Evolutionary conservation across 2,329 filamentous ascomycete genomes (phyloP), one percentile per base, ranked within the genome.

Genomic region (Bipolaris sorokiniana): DNA sequence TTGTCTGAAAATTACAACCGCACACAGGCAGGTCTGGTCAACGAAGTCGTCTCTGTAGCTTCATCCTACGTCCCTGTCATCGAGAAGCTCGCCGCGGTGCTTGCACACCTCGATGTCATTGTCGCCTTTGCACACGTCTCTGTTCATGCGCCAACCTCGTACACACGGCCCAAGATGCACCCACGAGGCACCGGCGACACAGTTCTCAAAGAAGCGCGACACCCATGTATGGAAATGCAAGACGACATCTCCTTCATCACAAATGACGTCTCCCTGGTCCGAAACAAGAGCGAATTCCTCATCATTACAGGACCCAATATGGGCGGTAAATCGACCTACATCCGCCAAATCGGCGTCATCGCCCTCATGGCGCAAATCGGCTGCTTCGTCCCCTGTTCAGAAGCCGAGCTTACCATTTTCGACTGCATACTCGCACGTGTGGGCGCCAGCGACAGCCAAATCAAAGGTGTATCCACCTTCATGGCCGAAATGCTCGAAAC

Each of bases 401-500:
- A 92, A 73, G 95, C 96, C 13, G 93, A 98, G 76, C 80, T 99
- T 42, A 96, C 91, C 15, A 92, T 99, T 56, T 99, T 97, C 75
- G 95, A 99, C 79, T 95, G 92, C 61, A 97, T 99, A 60, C 89
- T 99, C 37, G 95, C 96, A 0, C 90, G 95, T 67, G 95, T 99
- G 0, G 95, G 96, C 40, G 96, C 95, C 6, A 95, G 90, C 67
- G 96, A 99, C 78, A 96, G 91, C 6, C 95, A 98, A 77, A 88
- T 99, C 62, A 98, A 98, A 79, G 95, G 95, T 34, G 95, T 99
- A 1, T 97, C 92, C 3, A 99, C 95, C 0, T 99, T 99, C 77
- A 99, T 99, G 96, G 95, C 95, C 1, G 95, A 99, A 80, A 99
- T 99, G 95, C 85, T 99, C 20, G 95, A 99, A 76, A 99, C 95